Percentiles rank a stretch among this genome's conserved stretches.
Conservation (phyloP, 352 stramenopile species). For the Globisporangium acanthophoron region DNA sequence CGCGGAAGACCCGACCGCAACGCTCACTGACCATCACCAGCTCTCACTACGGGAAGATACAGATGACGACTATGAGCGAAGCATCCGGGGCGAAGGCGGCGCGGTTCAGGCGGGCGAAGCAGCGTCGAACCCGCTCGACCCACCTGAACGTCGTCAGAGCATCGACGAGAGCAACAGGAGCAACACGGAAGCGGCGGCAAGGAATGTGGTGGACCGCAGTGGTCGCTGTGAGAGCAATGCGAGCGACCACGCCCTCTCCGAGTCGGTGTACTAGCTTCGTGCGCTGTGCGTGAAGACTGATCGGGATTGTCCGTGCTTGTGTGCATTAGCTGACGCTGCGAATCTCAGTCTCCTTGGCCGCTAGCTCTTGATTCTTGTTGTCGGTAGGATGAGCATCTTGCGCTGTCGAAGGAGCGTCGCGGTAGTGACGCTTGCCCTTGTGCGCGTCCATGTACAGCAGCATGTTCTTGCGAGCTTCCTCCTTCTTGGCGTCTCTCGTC, state of each 20-base stretch:
- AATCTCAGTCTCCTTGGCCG: not conserved
- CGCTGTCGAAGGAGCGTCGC: not conserved
- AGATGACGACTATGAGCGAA: not conserved
- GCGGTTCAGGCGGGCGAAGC: not conserved
- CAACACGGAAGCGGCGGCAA: not conserved
- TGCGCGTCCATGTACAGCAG: constrained; percentile 65
- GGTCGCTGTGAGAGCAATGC: not conserved
- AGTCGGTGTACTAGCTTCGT: constrained; percentile 10
- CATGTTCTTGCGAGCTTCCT: constrained; percentile 64
- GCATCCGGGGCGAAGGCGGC: not conserved
- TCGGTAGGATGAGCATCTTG: not conserved
- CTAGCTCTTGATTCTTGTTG: not conserved
- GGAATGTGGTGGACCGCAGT: not conserved
- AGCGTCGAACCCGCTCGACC: not conserved
- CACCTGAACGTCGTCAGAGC: not conserved
- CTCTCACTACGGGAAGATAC: not conserved
- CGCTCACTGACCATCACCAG: constrained; percentile 3
- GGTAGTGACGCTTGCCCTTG: constrained; percentile 58
- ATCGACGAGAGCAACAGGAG: not conserved
- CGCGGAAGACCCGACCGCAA: constrained; percentile 1
- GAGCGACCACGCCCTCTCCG: constrained; percentile 9
- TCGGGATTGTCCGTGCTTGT: not conserved
- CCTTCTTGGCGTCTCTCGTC: constrained; percentile 59
- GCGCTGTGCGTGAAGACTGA: not conserved
- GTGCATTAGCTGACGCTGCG: not conserved